Evolutionary conservation across 768 basidiomycete species (phyloP), one percentile per base, ranked within the genome.

Genomic region (Termitomyces sp.): DNA sequence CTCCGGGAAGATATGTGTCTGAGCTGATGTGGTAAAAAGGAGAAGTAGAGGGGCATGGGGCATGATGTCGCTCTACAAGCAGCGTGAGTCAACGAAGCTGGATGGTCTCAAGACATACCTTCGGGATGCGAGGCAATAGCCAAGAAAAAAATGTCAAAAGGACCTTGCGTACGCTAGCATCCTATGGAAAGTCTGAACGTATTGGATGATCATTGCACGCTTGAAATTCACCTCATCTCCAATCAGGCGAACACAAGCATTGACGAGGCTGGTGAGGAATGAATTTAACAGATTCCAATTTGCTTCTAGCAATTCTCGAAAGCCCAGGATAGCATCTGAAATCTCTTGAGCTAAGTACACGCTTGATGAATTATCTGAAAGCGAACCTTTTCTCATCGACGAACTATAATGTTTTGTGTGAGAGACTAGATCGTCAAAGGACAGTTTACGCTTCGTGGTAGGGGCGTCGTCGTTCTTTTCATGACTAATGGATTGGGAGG

Each of bases 1-100:
- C 70, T 96, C 93, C 22, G 94, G 94, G 69, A 94, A 97, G 48
- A 98, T 96, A 65, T 95, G 90, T 0, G 92, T 94, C 69, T 95
- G 88, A 0, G 93, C 92, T 10, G 94, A 96, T 6, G 91, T 87
- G 0, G 86, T 85, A 68, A 94, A 96, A 16, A 98, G 82, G 24
- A 98, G 76, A 6, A 98, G 75, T 0, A 86, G 65, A 1, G 90
- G 76, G 0, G 88, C 77, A 66, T 97, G 92, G 5, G 95, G 94
- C 0, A 75, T 58, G 1, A 98, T 71, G 52, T 84, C 78, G 42
- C 86, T 79, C 93, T 95, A 63, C 42, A 44, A 32, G 52, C 26
- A 26, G 38, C 28, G 36, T 38, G 52, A 24, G 26, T 38, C 16
- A 35, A 20, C 10, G 35, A 53, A 53, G 53, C 36, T 40, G 35